Evolutionary conservation across 805 yeast species (phyloP), one percentile per base, ranked within the genome.

Genomic region (Wickerhamiella galacta): DNA sequence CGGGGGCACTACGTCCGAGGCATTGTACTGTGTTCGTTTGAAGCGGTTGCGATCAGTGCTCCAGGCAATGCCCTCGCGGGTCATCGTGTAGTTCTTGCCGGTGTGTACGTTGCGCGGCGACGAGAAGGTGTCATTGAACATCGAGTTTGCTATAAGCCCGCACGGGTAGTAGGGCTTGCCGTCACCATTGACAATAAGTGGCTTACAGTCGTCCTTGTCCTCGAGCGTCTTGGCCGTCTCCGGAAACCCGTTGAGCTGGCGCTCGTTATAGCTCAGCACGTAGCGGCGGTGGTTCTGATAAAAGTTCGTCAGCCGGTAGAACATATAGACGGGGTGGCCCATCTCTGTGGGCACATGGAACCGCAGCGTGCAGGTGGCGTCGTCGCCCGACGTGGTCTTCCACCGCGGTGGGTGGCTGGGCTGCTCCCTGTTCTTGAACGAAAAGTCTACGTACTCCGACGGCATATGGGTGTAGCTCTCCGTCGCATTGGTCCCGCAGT

Each of bases 231-330:
- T 63, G 3, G 59, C 58, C 0, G 64, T 35, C 6, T 76, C 72
- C 3, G 87, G 80, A 19, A 68, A 54, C 2, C 98, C 98, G 39
- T 71, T 70, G 31, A 90, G 51, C 56, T 90, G 98, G 25, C 66
- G 63, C 53, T 76, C 68, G 52, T 83, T 92, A 53, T 66, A 79
- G 7, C 93, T 77, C 39, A 72, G 73, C 21, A 87, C 96, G 51
- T 82, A 90, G 40, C 90, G 80, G 39, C 98, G 70, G 58, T 90
- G 98, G 53, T 90, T 90, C 54, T 90, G 96, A 54, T 66, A 83
- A 54, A 87, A 90, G 52, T 82, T 82, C 22, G 95, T 83, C 47
- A 90, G 61, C 43, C 74, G 72, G 58, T 90, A 90, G 57, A 81
- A 90, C 41, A 82, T 49, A 51, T 64, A 83, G 6, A 83, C 50